Percentiles rank a stretch among this genome's conserved stretches.
phyloP scores from a whole-genome alignment of 148 eudicot species.

The Talinum fruticosum region DNA sequence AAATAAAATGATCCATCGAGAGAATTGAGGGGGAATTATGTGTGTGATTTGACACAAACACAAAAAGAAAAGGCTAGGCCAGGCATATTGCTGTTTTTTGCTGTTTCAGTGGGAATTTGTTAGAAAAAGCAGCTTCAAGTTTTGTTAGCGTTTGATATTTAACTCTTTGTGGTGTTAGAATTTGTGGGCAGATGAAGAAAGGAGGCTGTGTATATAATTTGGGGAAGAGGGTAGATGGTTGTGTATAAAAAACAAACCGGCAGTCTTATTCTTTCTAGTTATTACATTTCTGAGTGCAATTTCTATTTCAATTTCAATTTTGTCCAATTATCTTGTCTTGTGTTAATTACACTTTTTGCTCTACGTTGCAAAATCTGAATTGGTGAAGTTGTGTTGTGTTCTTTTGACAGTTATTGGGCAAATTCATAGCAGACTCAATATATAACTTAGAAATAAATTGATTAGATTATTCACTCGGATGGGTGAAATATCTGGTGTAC shows the following conservation, averaged over 20 bases:
- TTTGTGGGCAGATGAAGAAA: background rate
- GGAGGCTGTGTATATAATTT: constrained; percentile 18
- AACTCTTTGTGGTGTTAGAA: background rate
- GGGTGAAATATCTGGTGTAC: too few species aligned
- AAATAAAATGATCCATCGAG: constrained; percentile 3
- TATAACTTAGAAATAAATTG: too few species aligned
- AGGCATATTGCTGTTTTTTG: constrained; percentile 31
- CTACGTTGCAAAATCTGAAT: too few species aligned
- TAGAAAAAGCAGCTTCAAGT: constrained; percentile 43
- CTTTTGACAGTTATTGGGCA: too few species aligned
- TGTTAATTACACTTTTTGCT: too few species aligned
- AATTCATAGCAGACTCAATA: too few species aligned
- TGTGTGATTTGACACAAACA: constrained; percentile 14
- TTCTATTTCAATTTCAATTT: background rate
- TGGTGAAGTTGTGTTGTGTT: too few species aligned
- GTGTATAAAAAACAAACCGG: constrained; percentile 4
- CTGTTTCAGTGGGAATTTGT: constrained; percentile 29
- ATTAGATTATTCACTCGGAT: too few species aligned
- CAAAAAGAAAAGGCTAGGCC: background rate
- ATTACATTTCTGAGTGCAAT: background rate
- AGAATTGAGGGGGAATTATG: background rate
- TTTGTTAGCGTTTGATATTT: constrained; percentile 34
- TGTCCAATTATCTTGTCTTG: too few species aligned
- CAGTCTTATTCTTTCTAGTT: constrained; percentile 5
- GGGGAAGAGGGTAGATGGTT: constrained; percentile 6